A percentile compares a stretch with the other conserved stretches of the same genome.
Conservation (phyloP, 805 yeast species). For the Metschnikowia vanudenii region DNA sequence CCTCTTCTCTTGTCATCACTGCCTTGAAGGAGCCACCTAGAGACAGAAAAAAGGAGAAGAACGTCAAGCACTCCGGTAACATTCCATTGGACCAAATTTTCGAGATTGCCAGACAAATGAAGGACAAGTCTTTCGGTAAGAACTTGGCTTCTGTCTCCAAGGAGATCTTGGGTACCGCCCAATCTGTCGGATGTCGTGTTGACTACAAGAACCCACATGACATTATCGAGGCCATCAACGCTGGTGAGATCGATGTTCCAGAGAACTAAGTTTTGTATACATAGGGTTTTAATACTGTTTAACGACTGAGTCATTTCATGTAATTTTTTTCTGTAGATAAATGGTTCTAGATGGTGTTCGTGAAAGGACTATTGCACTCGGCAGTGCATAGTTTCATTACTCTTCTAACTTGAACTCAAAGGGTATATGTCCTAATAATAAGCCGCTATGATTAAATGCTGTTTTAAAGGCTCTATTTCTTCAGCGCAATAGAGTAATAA, state of each 20-base stretch:
- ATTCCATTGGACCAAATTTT: conserved; percentile 93
- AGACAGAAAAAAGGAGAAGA: conserved; percentile 99
- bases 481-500: too few species aligned
- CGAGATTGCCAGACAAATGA: conserved; percentile 97
- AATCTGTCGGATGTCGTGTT: conserved; percentile 99
- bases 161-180: conserved; percentile 99
- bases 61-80: conserved; percentile 99
- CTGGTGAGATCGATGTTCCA: conserved; percentile 95
- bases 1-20: conserved; percentile 97
- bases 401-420: too few species aligned
- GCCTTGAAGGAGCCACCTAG: conserved; percentile 99
- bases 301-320: conserved; percentile 16
- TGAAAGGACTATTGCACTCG: neutral
- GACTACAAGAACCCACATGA: conserved; percentile 99
- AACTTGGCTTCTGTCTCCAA: conserved; percentile 93
- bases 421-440: too few species aligned
- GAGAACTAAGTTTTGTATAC: conserved; percentile 57
- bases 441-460: too few species aligned
- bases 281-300: conserved; percentile 40
- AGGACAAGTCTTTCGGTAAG: conserved; percentile 97
- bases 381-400: too few species aligned
- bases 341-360: neutral
- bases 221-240: conserved; percentile 96
- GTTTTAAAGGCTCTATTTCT: too few species aligned
- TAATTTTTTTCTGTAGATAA: neutral